These are phyloP conservation scores for Scedosporium apiospermum DNA, from an alignment of 2,329 filamentous ascomycete genomes.

Conservation along the genomic window DNA sequence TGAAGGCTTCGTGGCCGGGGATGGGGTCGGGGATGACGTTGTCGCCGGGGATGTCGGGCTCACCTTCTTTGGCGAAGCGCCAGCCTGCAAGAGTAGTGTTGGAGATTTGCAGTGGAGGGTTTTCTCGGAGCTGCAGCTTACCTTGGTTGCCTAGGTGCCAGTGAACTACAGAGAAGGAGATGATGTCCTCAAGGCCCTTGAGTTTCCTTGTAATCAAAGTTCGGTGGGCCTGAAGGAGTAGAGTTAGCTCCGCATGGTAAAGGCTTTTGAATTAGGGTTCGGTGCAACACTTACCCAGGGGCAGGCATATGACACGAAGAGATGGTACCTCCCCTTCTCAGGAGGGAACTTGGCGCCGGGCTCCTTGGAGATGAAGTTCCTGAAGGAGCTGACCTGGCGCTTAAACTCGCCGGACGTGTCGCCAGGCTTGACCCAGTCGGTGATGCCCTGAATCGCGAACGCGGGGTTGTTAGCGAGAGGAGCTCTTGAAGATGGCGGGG, in stretches of 20 bases:
- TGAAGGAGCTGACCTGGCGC: slow-evolving; percentile 73
- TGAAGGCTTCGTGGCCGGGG: slow-evolving; percentile 59
- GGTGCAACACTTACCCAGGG: slow-evolving; percentile 54
- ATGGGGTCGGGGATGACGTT: slow-evolving; percentile 60
- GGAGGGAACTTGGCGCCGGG: slow-evolving; percentile 66
- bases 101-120: background rate
- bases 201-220: slow-evolving; percentile 80
- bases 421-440: slow-evolving; percentile 70
- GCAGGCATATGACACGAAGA: slow-evolving; percentile 91
- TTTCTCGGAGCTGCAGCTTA: slow-evolving; percentile 13
- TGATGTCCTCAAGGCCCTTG: slow-evolving; percentile 83
- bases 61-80: slow-evolving; percentile 65
- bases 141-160: slow-evolving; percentile 68
- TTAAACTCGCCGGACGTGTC: slow-evolving; percentile 90
- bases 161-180: slow-evolving; percentile 74
- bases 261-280: background rate
- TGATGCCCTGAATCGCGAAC: slow-evolving; percentile 38
- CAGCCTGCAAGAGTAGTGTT: slow-evolving; percentile 45
- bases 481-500: background rate
- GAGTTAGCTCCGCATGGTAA: background rate
- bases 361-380: slow-evolving; percentile 67
- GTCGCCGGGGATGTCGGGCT: slow-evolving; percentile 43
- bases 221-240: slow-evolving; percentile 54
- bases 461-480: background rate
- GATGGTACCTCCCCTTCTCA: slow-evolving; percentile 85